Evolutionary conservation across 106 monocot species (phyloP).

Genomic region (Alisma plantagoaquatica): DNA sequence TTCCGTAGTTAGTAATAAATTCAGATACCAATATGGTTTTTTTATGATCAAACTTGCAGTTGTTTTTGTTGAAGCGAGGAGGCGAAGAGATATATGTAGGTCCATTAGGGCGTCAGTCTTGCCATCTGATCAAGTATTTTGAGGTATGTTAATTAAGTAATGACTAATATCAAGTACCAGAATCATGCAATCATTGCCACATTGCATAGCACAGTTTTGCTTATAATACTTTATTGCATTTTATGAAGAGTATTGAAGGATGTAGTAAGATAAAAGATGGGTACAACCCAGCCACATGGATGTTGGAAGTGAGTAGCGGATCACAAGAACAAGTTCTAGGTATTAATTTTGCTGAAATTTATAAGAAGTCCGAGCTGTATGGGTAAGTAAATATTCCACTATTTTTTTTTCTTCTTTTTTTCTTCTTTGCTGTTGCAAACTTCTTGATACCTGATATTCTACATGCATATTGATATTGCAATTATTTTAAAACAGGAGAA

Average conservation of each 20-base stretch:
- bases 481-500: too few relatives aligned
- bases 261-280: constrained; percentile 34
- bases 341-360: constrained; percentile 20
- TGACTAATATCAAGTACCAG: not conserved
- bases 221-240: not conserved
- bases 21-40: not conserved
- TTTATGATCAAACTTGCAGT: constrained; percentile 13
- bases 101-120: constrained; percentile 34
- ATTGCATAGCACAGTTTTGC: not conserved
- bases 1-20: not conserved
- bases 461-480: too few relatives aligned
- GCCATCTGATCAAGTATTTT: constrained; percentile 34
- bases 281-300: constrained; percentile 59
- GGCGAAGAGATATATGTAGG: constrained; percentile 61
- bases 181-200: too few relatives aligned
- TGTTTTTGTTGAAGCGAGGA: constrained; percentile 40
- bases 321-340: constrained; percentile 23
- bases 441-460: not conserved
- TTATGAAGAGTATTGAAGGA: constrained; percentile 27
- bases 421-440: not conserved
- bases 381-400: constrained; percentile 12
- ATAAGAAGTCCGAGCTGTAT: constrained; percentile 25
- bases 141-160: constrained; percentile 20
- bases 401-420: not conserved
- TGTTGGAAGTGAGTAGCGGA: constrained; percentile 27